Conservation (phyloP, 805 yeast species). For the Saccharomycopsis fermentans region DNA sequence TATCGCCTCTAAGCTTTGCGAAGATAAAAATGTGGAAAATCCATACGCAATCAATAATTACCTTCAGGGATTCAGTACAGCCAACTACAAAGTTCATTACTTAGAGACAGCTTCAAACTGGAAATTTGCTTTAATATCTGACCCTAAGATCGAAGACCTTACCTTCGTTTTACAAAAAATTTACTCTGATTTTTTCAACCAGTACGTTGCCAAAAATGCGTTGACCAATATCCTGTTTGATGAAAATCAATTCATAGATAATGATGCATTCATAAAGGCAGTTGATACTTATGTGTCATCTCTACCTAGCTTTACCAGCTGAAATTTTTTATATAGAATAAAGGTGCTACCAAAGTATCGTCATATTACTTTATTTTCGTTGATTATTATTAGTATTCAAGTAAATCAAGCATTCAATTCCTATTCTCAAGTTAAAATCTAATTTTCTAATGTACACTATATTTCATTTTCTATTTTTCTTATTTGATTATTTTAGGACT, state of each 20-base stretch:
- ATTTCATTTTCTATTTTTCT: neutral
- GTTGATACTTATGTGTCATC: conserved; percentile 37
- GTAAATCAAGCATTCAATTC: neutral
- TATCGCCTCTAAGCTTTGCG: conserved; percentile 46
- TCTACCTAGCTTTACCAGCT: conserved; percentile 12
- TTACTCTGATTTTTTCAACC: conserved; percentile 49
- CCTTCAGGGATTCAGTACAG: conserved; percentile 54
- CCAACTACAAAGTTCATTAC: conserved; percentile 69
- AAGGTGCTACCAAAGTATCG: neutral
- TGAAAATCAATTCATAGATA: conserved; percentile 42
- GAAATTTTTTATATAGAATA: neutral
- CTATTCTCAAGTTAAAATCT: neutral
- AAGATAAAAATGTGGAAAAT: neutral
- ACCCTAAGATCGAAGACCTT: conserved; percentile 45
- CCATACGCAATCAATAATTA: conserved; percentile 23
- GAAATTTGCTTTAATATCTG: conserved; percentile 66
- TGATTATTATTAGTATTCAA: neutral
- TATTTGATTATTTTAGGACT: too few relatives aligned
- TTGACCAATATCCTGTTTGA: conserved; percentile 49
- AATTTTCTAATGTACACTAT: neutral
- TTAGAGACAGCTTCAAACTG: conserved; percentile 72
- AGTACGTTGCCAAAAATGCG: conserved; percentile 52
- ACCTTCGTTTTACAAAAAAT: conserved; percentile 47
- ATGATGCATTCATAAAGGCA: conserved; percentile 43
- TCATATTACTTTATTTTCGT: neutral